A percentile compares a stretch with the other conserved stretches of the same genome.
These are phyloP conservation scores for Lipomyces yamadae DNA, from an alignment of 805 yeast species.

Conservation along the genomic window DNA sequence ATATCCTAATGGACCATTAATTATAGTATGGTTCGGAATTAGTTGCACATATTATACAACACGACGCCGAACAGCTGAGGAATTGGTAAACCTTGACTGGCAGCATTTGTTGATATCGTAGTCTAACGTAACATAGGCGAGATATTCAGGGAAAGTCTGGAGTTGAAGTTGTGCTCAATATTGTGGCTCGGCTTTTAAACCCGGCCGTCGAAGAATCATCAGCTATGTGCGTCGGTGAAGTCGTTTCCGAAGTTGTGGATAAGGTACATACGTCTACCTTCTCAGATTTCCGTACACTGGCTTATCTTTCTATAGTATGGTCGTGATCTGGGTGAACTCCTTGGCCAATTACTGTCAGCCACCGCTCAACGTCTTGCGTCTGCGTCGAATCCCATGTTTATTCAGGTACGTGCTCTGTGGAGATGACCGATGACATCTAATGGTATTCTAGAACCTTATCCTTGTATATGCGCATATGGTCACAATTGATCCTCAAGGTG, in stretches of 20 bases:
- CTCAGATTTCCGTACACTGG: background rate
- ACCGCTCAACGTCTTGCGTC: conserved; percentile 67
- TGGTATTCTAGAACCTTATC: conserved; percentile 56
- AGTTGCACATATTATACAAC: conserved; percentile 61
- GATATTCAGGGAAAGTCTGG: conserved; percentile 51
- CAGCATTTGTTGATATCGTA: background rate
- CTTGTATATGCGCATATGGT: conserved; percentile 77
- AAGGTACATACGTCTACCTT: conserved; percentile 39
- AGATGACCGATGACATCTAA: background rate
- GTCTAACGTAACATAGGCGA: background rate
- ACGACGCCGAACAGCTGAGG: conserved; percentile 44
- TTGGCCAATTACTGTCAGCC: conserved; percentile 68
- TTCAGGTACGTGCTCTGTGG: conserved; percentile 50
- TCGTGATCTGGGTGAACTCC: conserved; percentile 47
- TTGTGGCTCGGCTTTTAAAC: conserved; percentile 70
- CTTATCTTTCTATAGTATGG: conserved; percentile 39
- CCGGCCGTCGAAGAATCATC: conserved; percentile 79
- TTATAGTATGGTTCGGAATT: conserved; percentile 74
- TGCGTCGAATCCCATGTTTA: conserved; percentile 72
- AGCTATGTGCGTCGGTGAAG: conserved; percentile 74
- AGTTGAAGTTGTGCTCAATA: conserved; percentile 60
- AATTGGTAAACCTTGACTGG: conserved; percentile 6
- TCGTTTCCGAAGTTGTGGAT: conserved; percentile 63
- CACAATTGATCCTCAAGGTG: conserved; percentile 62
- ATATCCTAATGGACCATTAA: background rate